Conservation (phyloP, 2,329 filamentous ascomycete species). For the Alternaria alternata region DNA sequence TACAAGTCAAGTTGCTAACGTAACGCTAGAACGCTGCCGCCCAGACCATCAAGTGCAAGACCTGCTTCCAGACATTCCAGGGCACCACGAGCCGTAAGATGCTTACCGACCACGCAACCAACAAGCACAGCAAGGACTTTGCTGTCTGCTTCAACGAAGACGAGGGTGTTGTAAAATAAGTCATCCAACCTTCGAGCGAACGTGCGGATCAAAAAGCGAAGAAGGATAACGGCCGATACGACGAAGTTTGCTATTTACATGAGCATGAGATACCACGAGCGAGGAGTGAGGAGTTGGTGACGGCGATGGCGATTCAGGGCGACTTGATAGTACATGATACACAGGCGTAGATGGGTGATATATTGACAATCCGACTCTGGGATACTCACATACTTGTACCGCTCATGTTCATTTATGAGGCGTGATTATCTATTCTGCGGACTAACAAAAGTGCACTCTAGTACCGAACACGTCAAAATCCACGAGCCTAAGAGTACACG, state of each 20-base stretch:
- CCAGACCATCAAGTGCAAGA: conserved; percentile 77
- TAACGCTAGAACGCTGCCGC: conserved; percentile 71
- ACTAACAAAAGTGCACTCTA: neutral
- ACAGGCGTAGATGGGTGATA: conserved; percentile 13
- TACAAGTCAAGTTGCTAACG: conserved; percentile 7
- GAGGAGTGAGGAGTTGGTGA: conserved; percentile 19
- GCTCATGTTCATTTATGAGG: neutral
- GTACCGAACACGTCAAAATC: neutral
- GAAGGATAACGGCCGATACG: conserved; percentile 3
- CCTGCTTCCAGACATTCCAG: conserved; percentile 81
- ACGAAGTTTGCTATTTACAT: conserved; percentile 21
- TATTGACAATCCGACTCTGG: neutral
- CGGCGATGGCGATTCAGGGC: conserved; percentile 1
- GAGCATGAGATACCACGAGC: conserved; percentile 36
- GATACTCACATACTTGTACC: neutral
- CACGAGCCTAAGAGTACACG: neutral
- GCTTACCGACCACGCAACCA: conserved; percentile 74
- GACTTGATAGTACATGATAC: conserved; percentile 5
- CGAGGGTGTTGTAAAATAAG: conserved; percentile 43
- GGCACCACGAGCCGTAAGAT: conserved; percentile 78
- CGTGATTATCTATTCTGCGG: neutral
- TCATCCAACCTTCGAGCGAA: neutral
- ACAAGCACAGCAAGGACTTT: conserved; percentile 79
- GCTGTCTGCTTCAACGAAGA: conserved; percentile 69
- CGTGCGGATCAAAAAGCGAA: conserved; percentile 7